Conservation (phyloP, 495 filamentous ascomycete genomes). For the Aspergillus biplanus region DNA sequence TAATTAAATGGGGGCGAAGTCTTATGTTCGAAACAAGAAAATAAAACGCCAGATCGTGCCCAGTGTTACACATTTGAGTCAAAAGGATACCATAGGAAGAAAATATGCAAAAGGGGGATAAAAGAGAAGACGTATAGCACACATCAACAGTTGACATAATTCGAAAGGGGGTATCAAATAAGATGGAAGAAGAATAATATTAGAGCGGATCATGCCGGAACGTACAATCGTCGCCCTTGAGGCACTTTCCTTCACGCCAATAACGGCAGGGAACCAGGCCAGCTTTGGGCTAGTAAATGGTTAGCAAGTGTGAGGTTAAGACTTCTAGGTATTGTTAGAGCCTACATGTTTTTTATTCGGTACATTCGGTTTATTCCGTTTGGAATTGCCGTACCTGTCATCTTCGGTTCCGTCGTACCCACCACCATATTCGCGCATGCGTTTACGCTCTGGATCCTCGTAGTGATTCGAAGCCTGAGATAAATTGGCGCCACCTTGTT, state of each 20-base stretch:
- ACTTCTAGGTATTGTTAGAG: neutral
- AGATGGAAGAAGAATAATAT: conserved; percentile 15
- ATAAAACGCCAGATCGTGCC: conserved; percentile 13
- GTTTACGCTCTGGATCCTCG: conserved; percentile 51
- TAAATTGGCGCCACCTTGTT: conserved; percentile 27
- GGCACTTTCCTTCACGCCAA: conserved; percentile 77
- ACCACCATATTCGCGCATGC: conserved; percentile 38
- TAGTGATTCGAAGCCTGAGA: conserved; percentile 28
- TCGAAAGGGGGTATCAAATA: conserved; percentile 20
- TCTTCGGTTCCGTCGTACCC: conserved; percentile 37
- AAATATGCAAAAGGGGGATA: conserved; percentile 10
- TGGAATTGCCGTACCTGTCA: conserved; percentile 35
- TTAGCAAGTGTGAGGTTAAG: conserved; percentile 20
- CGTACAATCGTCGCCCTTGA: conserved; percentile 83
- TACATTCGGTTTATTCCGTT: conserved; percentile 39
- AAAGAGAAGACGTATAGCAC: conserved; percentile 9
- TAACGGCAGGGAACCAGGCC: conserved; percentile 69
- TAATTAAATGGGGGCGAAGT: neutral
- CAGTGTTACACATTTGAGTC: conserved; percentile 4
- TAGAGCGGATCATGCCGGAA: conserved; percentile 64
- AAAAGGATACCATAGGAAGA: neutral
- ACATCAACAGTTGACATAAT: conserved; percentile 4
- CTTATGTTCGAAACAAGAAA: conserved; percentile 1
- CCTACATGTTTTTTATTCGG: conserved; percentile 43
- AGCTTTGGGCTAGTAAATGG: conserved; percentile 38